Percentiles rank a stretch among this genome's conserved stretches.
Evolutionary conservation across 2,329 filamentous ascomycete species (phyloP).

Genomic region (Lecanicillium sp.): DNA sequence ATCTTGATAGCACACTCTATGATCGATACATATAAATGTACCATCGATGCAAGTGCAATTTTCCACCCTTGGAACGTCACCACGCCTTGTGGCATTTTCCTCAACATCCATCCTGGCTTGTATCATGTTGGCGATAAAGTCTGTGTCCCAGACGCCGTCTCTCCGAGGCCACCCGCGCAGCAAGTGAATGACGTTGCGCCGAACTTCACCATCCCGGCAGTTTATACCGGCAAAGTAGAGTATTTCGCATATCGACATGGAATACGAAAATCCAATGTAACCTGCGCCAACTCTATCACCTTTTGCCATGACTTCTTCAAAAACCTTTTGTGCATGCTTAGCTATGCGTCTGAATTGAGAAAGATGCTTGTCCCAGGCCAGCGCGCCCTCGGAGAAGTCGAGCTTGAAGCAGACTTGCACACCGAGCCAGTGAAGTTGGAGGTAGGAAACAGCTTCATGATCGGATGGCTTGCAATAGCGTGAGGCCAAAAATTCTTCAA

Average conservation of each 20-base stretch:
- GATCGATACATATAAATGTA: neutral
- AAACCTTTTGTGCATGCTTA: neutral
- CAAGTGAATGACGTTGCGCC: neutral
- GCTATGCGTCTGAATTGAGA: neutral
- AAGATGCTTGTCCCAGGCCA: neutral
- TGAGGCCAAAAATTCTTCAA: neutral
- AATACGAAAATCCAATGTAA: slow-evolving; percentile 3
- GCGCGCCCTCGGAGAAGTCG: neutral
- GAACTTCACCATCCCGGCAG: neutral
- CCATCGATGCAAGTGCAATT: neutral
- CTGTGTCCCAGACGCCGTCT: slow-evolving; percentile 5
- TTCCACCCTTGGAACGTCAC: too few relatives aligned
- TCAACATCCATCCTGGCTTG: slow-evolving; percentile 2
- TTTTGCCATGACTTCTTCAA: neutral
- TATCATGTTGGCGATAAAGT: neutral
- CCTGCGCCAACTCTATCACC: neutral
- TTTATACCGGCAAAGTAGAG: neutral
- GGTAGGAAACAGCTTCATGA: neutral
- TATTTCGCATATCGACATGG: neutral
- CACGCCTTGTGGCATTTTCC: neutral
- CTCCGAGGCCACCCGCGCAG: slow-evolving; percentile 1
- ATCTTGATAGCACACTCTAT: neutral
- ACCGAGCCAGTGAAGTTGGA: neutral
- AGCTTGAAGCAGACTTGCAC: neutral
- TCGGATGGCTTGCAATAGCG: neutral